phyloP scores from a whole-genome alignment of 805 yeast species.

The Starmera amethionina region DNA sequence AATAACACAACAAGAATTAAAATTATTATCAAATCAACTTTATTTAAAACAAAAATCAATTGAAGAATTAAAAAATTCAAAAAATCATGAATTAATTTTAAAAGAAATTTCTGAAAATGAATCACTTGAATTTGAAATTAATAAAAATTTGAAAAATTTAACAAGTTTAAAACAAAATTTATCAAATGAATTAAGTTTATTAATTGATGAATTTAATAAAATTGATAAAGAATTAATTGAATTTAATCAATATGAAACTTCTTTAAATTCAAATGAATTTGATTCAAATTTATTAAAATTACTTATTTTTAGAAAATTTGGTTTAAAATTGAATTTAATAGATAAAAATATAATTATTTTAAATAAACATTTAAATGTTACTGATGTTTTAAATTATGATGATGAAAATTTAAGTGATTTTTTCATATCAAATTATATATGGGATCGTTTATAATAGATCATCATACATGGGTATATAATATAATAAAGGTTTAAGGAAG shows the following conservation, averaged over 20 bases:
- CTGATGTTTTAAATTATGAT: conserved; percentile 42
- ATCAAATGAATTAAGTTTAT: conserved; percentile 25
- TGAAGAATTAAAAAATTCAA: conserved; percentile 19
- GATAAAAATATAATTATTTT: conserved; percentile 36
- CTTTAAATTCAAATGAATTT: conserved; percentile 2
- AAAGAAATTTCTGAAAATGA: conserved; percentile 27
- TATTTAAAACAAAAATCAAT: conserved; percentile 9
- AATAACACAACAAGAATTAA: conserved; percentile 12
- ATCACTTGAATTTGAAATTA: conserved; percentile 37
- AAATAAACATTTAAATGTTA: conserved; percentile 34
- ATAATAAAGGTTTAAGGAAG: too few relatives aligned
- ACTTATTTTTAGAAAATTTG: conserved; percentile 50
- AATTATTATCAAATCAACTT: conserved; percentile 10
- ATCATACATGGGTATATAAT: background rate
- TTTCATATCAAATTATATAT: conserved; percentile 64
- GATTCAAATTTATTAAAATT: conserved; percentile 30
- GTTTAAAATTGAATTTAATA: conserved; percentile 37
- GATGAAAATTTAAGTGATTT: conserved; percentile 48
- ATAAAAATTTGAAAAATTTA: conserved; percentile 42
- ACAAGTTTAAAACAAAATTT: conserved; percentile 32
- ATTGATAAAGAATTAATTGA: conserved; percentile 19
- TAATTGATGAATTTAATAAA: conserved; percentile 26
- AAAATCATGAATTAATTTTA: conserved; percentile 20
- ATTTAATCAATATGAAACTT: background rate
- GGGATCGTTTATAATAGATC: conserved; percentile 61